Percentiles rank a stretch among this genome's conserved stretches.
These are phyloP conservation scores for Rutstroemia sp. DNA, from an alignment of 2,329 filamentous ascomycete species.

Conservation along the genomic window DNA sequence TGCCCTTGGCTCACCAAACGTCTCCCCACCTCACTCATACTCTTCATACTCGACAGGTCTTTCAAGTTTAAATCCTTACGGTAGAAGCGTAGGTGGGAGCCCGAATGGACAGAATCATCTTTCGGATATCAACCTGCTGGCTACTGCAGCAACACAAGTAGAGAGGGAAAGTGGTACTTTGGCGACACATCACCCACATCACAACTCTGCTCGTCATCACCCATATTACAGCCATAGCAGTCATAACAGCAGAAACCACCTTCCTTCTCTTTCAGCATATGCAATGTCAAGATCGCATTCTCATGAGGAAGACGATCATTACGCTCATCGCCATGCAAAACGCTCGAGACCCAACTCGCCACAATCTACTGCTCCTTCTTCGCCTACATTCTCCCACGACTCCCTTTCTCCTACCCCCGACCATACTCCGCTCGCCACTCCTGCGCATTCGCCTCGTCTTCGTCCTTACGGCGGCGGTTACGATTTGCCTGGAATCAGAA, in stretches of 20 bases:
- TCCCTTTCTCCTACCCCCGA: conserved; percentile 93
- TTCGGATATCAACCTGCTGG: conserved; percentile 50
- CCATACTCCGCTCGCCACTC: conserved; percentile 96
- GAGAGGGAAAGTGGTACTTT: conserved; percentile 44
- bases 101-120: conserved; percentile 28
- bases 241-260: conserved; percentile 38
- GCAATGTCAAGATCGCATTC: conserved; percentile 90
- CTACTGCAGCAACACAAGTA: conserved; percentile 53
- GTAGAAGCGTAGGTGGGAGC: conserved; percentile 36
- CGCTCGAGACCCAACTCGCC: conserved; percentile 89
- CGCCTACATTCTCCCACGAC: conserved; percentile 92
- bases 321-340: conserved; percentile 68
- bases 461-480: conserved; percentile 63
- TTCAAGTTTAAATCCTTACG: conserved; percentile 42
- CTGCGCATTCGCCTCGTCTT: conserved; percentile 87
- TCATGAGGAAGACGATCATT: conserved; percentile 73
- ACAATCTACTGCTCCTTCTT: conserved; percentile 91
- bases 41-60: conserved; percentile 54
- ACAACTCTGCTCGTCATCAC: conserved; percentile 43
- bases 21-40: conserved; percentile 89
- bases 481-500: conserved; percentile 80
- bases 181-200: conserved; percentile 25
- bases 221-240: conserved; percentile 45
- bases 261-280: conserved; percentile 62
- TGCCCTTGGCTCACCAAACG: conserved; percentile 83